Evolutionary conservation across 2,329 filamentous ascomycete genomes (phyloP), one percentile per base, ranked within the genome.

Genomic region (Colletotrichum simmondsii): DNA sequence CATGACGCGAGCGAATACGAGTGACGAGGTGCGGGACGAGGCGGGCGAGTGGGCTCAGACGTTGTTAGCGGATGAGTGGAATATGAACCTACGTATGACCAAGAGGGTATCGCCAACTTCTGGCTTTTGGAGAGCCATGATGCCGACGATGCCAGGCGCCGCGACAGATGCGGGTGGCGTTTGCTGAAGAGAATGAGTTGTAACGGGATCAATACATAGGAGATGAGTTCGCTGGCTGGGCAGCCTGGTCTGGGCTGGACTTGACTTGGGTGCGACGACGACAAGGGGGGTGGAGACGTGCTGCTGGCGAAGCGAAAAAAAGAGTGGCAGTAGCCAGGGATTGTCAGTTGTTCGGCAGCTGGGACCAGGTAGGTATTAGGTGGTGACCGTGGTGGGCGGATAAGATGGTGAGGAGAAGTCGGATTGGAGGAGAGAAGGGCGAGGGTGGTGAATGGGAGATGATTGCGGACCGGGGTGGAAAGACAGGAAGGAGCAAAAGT

Each of bases 71-170:
- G 60, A 57, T 28, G 32, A 56, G 37, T 26, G 53, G 69, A 37
- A 56, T 64, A 56, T 64, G 62, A 49, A 84, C 92, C 87, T 87
- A 94, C 92, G 92, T 78, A 94, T 92, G 77, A 94, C 92, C 76
- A 94, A 81, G 77, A 94, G 84, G 68, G 91, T 89, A 78, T 93
- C 91, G 81, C 92, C 92, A 75, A 90, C 85, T 32, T 91, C 89
- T 78, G 90, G 91, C 81, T 85, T 87, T 74, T 79, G 75, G 73
- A 85, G 81, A 77, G 86, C 85, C 87, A 87, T 86, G 73, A 82
- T 75, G 75, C 68, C 73, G 73, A 71, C 65, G 73, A 64, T 74
- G 65, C 59, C 65, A 67, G 68, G 53, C 71, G 74, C 72, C 70
- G 66, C 63, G 70, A 70, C 63, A 57, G 64, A 68, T 65, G 73